Base-by-base conservation (phyloP, 2,329 filamentous ascomycete species). In the Chaetomium sp. region DNA sequence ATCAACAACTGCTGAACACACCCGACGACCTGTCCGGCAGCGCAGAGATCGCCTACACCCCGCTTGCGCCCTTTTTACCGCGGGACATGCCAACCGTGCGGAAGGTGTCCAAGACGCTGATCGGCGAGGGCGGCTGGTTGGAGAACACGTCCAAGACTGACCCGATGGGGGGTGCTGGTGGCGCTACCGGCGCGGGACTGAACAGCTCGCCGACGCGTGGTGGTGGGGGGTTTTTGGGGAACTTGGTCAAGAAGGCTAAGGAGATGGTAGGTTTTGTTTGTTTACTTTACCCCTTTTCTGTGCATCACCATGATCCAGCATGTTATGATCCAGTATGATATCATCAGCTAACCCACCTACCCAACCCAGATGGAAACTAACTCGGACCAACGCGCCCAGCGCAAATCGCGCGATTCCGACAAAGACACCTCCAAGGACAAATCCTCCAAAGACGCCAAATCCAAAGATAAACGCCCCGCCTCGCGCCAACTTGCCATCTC, bases 91-190 rank as follows among this genome's bases (percentile, higher is more conserved):
- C 70, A 5, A 66, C 75, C 0, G 74, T 75, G 49, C 74, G 74
- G 1, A 74, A 68, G 49, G 72, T 73, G 0, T 71, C 71, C 40
- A 83, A 83, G 70, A 75, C 70, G 3, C 66, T 84, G 65, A 76
- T 83, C 55, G 80, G 80, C 2, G 68, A 77, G 2, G 75, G 79
- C 48, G 81, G 81, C 27, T 84, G 80, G 80, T 72, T 83, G 2
- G 79, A 82, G 63, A 72, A 72, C 12, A 76, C 71, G 1, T 57
- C 61, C 6, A 65, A 64, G 42, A 51, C 33, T 6, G 35, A 37
- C 5, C 52, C 55, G 19, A 27, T 27, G 19, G 19, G 19, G 19
- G 19, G 19, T 27, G 19, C 19, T 27, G 19, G 19, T 27, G 19
- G 19, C 19, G 19, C 19, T 27, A 27, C 19, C 19, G 19, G 19